These are phyloP conservation scores for Metschnikowia rubicola DNA, from an alignment of 805 yeast genomes.

Conservation along the genomic window DNA sequence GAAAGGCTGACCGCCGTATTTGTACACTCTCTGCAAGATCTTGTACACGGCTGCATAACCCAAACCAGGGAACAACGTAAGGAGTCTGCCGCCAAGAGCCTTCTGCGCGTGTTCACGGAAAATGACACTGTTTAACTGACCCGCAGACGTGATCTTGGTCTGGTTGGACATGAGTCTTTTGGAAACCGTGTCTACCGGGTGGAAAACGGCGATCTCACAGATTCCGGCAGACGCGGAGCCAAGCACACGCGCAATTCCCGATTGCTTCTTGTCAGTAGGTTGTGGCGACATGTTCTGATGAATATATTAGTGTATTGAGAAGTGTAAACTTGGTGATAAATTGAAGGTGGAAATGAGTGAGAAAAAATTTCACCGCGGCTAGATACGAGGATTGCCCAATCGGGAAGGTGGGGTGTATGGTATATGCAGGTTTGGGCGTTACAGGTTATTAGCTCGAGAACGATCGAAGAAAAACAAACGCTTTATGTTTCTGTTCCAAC, in stretches of 20 bases:
- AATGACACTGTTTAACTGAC: conserved; percentile 79
- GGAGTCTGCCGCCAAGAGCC: conserved; percentile 63
- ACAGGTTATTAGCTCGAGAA: background rate
- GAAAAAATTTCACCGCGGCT: conserved; percentile 17
- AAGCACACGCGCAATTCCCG: conserved; percentile 83
- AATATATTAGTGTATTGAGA: background rate
- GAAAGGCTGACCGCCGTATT: conserved; percentile 98
- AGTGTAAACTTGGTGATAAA: too few relatives aligned
- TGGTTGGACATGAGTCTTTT: conserved; percentile 89
- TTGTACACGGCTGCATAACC: conserved; percentile 98
- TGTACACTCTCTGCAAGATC: conserved; percentile 94
- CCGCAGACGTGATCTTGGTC: conserved; percentile 56
- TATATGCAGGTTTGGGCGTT: background rate
- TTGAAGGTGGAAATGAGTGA: background rate
- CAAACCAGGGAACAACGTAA: conserved; percentile 93
- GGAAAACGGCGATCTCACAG: conserved; percentile 94
- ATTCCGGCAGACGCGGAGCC: conserved; percentile 99
- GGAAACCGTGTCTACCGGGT: conserved; percentile 97
- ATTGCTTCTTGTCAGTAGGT: conserved; percentile 72
- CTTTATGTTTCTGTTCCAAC: too few relatives aligned
- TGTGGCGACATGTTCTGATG: conserved; percentile 16
- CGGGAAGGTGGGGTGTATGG: background rate
- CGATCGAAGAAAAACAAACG: background rate
- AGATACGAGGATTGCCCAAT: conserved; percentile 8
- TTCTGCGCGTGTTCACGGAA: conserved; percentile 78